Evolutionary conservation across 1,284 basidiomycete species (phyloP).

Genomic region (Apiotrichum laibachii): DNA sequence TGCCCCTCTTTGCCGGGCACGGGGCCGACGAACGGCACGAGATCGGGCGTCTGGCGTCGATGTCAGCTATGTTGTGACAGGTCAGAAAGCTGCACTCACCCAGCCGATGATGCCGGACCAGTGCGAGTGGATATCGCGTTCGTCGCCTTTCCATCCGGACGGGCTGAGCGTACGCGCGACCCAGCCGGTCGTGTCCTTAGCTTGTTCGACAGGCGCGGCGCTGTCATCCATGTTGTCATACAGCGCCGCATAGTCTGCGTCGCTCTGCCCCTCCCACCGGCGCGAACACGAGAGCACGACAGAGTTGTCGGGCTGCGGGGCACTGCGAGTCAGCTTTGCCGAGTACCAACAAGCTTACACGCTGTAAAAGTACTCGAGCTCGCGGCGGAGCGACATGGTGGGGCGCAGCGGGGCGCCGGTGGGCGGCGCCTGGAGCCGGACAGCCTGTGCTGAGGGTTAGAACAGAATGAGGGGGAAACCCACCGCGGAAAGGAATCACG

Average conservation of each 20-base stretch:
- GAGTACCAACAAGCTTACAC: constrained; percentile 9
- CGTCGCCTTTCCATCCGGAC: background rate
- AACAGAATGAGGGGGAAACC: constrained; percentile 2
- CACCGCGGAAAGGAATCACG: constrained; percentile 27
- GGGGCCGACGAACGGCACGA: constrained; percentile 32
- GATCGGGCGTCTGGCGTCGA: constrained; percentile 22
- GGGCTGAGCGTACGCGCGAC: background rate
- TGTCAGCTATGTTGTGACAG: too few species aligned
- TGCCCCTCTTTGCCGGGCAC: constrained; percentile 36
- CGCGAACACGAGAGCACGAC: constrained; percentile 7
- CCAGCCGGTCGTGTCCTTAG: background rate
- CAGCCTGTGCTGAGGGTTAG: background rate
- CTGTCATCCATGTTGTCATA: constrained; percentile 13
- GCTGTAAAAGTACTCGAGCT: constrained; percentile 25
- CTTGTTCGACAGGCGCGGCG: constrained; percentile 3
- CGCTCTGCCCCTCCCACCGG: constrained; percentile 13
- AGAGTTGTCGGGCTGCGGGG: constrained; percentile 5
- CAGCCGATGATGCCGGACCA: constrained; percentile 34
- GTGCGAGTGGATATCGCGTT: constrained; percentile 15
- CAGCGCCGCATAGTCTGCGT: background rate
- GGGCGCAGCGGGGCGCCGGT: background rate
- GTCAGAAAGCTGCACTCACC: background rate
- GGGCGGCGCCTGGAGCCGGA: background rate
- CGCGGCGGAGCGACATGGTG: constrained; percentile 11
- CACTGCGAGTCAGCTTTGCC: background rate